phyloP scores from a whole-genome alignment of 176 grass and related monocot species.

The Triticum monococcum region DNA sequence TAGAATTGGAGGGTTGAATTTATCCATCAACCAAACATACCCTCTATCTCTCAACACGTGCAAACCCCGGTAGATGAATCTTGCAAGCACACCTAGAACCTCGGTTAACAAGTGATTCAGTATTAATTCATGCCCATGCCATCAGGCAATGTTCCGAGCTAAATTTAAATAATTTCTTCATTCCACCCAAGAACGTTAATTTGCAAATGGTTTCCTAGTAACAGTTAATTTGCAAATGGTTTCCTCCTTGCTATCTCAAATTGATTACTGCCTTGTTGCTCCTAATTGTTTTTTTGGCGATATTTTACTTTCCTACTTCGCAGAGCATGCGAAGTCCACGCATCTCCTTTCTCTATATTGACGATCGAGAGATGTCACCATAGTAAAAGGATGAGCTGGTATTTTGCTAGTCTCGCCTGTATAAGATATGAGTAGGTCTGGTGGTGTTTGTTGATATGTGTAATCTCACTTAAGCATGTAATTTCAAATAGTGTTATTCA shows the following conservation, averaged over 20 bases:
- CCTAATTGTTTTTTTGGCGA: neutral
- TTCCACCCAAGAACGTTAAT: neutral
- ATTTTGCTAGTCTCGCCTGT: neutral
- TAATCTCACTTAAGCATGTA: neutral
- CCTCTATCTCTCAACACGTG: too few species aligned
- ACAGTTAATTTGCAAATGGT: too few species aligned
- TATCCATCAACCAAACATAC: too few species aligned
- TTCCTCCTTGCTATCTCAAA: neutral
- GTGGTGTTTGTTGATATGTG: neutral
- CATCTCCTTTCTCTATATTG: neutral
- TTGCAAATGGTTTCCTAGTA: too few species aligned
- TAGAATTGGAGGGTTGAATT: too few species aligned
- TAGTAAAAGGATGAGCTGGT: constrained; percentile 8
- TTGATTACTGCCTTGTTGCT: neutral
- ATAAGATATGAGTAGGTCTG: neutral
- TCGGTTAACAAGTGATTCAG: neutral
- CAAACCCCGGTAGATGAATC: too few species aligned
- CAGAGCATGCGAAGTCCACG: neutral
- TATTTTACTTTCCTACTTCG: neutral
- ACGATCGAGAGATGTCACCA: neutral
- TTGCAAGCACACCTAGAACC: neutral
- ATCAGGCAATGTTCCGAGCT: neutral
- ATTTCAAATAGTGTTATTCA: neutral
- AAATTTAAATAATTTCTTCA: neutral
- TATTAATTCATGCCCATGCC: neutral